These are phyloP conservation scores for Dryadomyces sulphureus DNA, from an alignment of 2,329 filamentous ascomycete genomes.

Conservation along the genomic window DNA sequence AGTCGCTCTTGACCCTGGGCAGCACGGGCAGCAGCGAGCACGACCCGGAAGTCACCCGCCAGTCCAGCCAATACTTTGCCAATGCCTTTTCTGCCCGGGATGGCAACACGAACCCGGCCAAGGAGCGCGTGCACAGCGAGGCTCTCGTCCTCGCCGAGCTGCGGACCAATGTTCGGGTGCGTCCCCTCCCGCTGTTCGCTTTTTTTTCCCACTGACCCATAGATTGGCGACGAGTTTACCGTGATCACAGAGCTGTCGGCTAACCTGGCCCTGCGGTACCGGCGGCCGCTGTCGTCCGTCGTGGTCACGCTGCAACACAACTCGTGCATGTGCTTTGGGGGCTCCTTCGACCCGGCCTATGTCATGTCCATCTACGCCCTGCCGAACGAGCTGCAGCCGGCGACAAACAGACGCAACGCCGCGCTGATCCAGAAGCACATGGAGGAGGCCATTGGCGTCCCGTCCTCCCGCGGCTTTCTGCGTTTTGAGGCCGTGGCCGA, in stretches of 20 bases:
- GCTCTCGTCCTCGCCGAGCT: conserved; percentile 49
- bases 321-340: conserved; percentile 58
- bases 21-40: background rate
- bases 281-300: conserved; percentile 57
- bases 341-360: conserved; percentile 67
- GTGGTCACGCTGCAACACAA: conserved; percentile 65
- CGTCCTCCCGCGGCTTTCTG: conserved; percentile 52
- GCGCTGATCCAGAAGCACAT: conserved; percentile 65
- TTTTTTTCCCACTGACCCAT: background rate
- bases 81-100: conserved; percentile 22
- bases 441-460: conserved; percentile 53
- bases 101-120: conserved; percentile 19
- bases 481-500: conserved; percentile 57
- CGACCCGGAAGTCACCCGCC: conserved; percentile 12
- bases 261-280: conserved; percentile 60
- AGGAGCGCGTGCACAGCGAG: conserved; percentile 34
- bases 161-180: conserved; percentile 48
- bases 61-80: conserved; percentile 30
- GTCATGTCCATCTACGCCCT: conserved; percentile 60
- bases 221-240: conserved; percentile 63
- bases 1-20: conserved; percentile 8
- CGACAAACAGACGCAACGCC: conserved; percentile 69
- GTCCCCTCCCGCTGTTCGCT: conserved; percentile 9
- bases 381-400: conserved; percentile 50
- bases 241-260: conserved; percentile 62